Percentiles rank a stretch among this genome's conserved stretches.
Evolutionary conservation across 1,284 basidiomycete genomes (phyloP).

Genomic region (Agaricales sp.): DNA sequence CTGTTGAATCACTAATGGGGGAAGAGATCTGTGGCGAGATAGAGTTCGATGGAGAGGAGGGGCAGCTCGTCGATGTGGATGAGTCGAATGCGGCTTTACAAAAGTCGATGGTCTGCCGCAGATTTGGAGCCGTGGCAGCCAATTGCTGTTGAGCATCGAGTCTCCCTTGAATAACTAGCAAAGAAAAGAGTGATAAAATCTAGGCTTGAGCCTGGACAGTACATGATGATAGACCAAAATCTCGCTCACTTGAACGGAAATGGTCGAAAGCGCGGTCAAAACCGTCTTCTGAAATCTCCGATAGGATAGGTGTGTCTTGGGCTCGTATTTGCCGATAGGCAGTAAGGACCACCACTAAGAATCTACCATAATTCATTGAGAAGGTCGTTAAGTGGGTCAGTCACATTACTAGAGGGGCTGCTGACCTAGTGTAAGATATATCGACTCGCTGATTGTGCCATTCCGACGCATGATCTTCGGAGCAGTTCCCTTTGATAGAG

Average conservation of each 20-base stretch:
- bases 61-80: too few relatives aligned
- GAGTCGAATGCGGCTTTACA: neutral
- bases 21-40: neutral
- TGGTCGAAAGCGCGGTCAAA: constrained; percentile 50
- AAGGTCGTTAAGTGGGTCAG: neutral
- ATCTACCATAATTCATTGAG: constrained; percentile 27
- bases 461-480: constrained; percentile 31
- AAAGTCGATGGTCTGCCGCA: neutral
- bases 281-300: constrained; percentile 42
- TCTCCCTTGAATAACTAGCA: neutral
- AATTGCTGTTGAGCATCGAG: neutral
- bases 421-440: constrained; percentile 45
- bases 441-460: constrained; percentile 42
- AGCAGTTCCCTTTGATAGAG: constrained; percentile 37
- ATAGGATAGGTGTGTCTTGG: constrained; percentile 35
- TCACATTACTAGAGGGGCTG: neutral
- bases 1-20: neutral
- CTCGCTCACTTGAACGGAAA: constrained; percentile 36
- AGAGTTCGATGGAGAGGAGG: neutral
- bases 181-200: constrained; percentile 1
- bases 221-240: neutral
- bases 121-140: neutral
- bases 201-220: neutral
- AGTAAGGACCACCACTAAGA: constrained; percentile 51
- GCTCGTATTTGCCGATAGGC: constrained; percentile 53